Percentiles rank a stretch among this genome's conserved stretches.
Conservation (phyloP, 177 flowering plant species). For the Vitis hybrid region DNA sequence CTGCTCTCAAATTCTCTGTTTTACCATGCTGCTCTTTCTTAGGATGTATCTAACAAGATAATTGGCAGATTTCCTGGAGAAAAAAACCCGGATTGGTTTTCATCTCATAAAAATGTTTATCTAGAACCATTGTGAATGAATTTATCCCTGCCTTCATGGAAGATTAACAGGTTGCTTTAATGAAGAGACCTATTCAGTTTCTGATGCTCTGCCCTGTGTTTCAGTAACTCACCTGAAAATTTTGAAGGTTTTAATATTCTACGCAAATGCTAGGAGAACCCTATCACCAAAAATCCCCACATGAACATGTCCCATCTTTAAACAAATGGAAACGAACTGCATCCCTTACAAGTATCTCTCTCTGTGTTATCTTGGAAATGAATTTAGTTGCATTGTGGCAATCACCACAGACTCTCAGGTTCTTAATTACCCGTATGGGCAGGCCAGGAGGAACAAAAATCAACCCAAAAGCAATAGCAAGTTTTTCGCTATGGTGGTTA, state of each 20-base stretch:
- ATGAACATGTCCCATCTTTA: slow-evolving; percentile 81
- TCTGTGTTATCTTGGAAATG: slow-evolving; percentile 56
- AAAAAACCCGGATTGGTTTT: no score
- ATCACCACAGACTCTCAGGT: slow-evolving; percentile 74
- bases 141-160: no score
- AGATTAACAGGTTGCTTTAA: no score
- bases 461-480: slow-evolving; percentile 74
- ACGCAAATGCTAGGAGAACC: slow-evolving; percentile 2
- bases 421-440: slow-evolving; percentile 61
- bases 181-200: neutral
- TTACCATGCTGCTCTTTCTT: no score
- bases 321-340: slow-evolving; percentile 78
- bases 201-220: neutral
- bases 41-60: no score
- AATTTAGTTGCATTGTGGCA: slow-evolving; percentile 76
- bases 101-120: no score
- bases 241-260: neutral
- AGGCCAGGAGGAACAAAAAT: slow-evolving; percentile 50
- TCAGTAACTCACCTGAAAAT: neutral
- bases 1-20: no score
- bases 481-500: slow-evolving; percentile 64
- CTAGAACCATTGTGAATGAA: no score
- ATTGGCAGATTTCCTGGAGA: no score
- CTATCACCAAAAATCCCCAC: slow-evolving; percentile 88
- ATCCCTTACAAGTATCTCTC: slow-evolving; percentile 78